Base-by-base conservation (phyloP, 2,329 filamentous ascomycete species). In the Alternaria rosae region DNA sequence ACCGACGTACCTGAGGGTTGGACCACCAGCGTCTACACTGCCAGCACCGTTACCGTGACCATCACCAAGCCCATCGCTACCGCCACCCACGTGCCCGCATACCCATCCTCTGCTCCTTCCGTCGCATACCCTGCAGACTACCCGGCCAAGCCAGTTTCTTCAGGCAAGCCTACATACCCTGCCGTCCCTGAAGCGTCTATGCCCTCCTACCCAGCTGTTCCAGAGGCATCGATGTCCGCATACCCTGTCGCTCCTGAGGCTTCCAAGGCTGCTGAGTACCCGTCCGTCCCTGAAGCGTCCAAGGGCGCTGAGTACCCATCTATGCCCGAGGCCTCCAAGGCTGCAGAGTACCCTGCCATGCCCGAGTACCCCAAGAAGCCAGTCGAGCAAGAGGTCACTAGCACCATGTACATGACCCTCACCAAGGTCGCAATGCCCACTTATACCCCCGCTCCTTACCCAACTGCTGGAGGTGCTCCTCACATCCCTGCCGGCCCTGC, bases 1-100 rank as follows among this genome's bases (percentile, higher is more conserved):
- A 54, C 57, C 23, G 68, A 69, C 11, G 67, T 74, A 35, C 74
- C 73, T 17, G 65, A 69, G 57, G 75, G 70, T 57, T 78, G 75
- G 76, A 75, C 72, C 17, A 77, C 74, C 12, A 76, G 70, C 13
- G 68, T 76, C 15, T 73, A 74, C 54, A 70, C 77, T 48, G 69
- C 70, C 32, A 66, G 66, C 59, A 74, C 73, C 4, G 67, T 72
- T 9, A 78, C 74, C 2, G 70, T 76, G 23, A 77, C 75, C 4
- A 64, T 77, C 42, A 77, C 74, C 43, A 76, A 76, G 66, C 75
- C 75, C 10, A 59, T 69, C 48, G 59, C 68, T 20, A 53, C 68
- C 4, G 58, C 64, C 15, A 72, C 71, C 11, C 54, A 65, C 25
- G 60, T 67, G n/a, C 64, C 69, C 10, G 61, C 61, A 15, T 64